phyloP scores from a whole-genome alignment of 306 rosid species.

The Vigna hirtella region DNA sequence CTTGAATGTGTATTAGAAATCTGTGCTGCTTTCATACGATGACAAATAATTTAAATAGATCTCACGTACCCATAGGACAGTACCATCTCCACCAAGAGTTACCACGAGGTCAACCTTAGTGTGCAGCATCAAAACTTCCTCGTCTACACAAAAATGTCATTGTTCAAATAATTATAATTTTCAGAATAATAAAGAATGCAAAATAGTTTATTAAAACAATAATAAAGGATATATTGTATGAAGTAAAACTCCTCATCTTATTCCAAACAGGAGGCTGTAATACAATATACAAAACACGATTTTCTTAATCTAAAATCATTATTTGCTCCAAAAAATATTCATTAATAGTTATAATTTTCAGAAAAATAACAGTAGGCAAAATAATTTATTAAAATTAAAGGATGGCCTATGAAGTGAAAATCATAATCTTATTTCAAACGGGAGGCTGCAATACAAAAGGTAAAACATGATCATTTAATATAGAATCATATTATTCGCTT shows the following conservation, averaged over 20 bases:
- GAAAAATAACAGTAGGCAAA: constrained; percentile 17
- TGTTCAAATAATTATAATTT: constrained; percentile 33
- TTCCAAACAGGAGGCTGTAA: constrained; percentile 25
- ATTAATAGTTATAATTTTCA: constrained; percentile 17
- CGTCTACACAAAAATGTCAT: constrained; percentile 56
- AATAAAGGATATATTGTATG: constrained; percentile 2
- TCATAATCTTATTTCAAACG: constrained; percentile 22
- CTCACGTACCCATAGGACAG: constrained; percentile 89
- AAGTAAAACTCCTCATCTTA: constrained; percentile 25
- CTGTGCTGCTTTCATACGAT: constrained; percentile 13
- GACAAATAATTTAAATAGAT: constrained; percentile 40
- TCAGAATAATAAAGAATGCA: constrained; percentile 15
- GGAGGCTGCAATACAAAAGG: constrained; percentile 29
- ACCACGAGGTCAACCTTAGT: constrained; percentile 88
- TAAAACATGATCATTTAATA: neutral
- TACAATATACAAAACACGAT: constrained; percentile 4
- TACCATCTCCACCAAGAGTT: constrained; percentile 99
- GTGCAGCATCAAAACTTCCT: constrained; percentile 72
- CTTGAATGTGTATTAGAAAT: constrained; percentile 12
- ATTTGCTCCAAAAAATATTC: constrained; percentile 6
- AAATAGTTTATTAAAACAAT: constrained; percentile 33
- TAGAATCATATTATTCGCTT: constrained; percentile 21
- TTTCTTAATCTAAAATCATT: neutral
- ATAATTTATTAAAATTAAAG: constrained; percentile 28
- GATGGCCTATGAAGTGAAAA: constrained; percentile 7